These are phyloP conservation scores for Galerina marginata DNA, from an alignment of 768 basidiomycete species.

Conservation along the genomic window DNA sequence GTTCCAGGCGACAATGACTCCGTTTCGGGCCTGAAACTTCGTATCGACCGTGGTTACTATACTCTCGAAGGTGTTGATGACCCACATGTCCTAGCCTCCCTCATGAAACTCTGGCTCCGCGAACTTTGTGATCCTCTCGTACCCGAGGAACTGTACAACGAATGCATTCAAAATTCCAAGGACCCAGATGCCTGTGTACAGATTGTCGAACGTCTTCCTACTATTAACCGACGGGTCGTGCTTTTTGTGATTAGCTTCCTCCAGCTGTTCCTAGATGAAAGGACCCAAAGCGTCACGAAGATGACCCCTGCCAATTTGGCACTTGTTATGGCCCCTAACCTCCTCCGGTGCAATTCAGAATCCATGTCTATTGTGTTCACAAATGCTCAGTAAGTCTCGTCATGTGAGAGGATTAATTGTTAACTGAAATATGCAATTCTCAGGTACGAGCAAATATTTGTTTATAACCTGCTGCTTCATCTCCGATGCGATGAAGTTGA, in stretches of 20 bases:
- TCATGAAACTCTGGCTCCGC: slow-evolving; percentile 92
- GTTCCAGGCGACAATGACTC: slow-evolving; percentile 90
- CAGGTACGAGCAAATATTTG: slow-evolving; percentile 89
- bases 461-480: slow-evolving; percentile 82
- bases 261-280: slow-evolving; percentile 85
- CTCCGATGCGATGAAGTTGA: slow-evolving; percentile 81
- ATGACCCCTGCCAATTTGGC: slow-evolving; percentile 92
- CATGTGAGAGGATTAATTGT: neutral
- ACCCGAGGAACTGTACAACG: slow-evolving; percentile 90
- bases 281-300: slow-evolving; percentile 74
- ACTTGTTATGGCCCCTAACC: slow-evolving; percentile 90
- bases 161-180: slow-evolving; percentile 74
- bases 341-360: slow-evolving; percentile 85
- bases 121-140: slow-evolving; percentile 93
- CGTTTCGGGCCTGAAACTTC: slow-evolving; percentile 85
- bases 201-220: slow-evolving; percentile 80
- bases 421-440: neutral
- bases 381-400: slow-evolving; percentile 80
- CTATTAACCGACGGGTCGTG: slow-evolving; percentile 84
- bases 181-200: slow-evolving; percentile 73
- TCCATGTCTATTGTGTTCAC: slow-evolving; percentile 91
- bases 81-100: slow-evolving; percentile 86
- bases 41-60: slow-evolving; percentile 91
- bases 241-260: slow-evolving; percentile 90
- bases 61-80: slow-evolving; percentile 90